Evolutionary conservation across 2,329 filamentous ascomycete genomes (phyloP).

Genomic region (Claviceps cyperi): DNA sequence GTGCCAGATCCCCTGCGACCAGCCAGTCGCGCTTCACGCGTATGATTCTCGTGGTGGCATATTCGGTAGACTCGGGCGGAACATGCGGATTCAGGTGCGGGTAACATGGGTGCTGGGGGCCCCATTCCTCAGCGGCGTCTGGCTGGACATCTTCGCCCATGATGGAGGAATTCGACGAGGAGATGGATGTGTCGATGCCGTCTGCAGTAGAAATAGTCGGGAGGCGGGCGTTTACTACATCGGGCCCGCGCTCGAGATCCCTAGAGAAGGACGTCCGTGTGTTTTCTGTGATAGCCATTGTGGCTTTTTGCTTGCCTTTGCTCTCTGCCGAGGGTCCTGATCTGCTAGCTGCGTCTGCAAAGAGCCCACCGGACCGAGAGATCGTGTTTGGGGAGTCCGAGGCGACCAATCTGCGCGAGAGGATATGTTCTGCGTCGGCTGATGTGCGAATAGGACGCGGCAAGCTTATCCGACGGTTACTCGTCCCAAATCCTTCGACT

Average conservation of each 20-base stretch:
- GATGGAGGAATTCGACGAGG: conserved; percentile 44
- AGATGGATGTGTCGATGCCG: conserved; percentile 39
- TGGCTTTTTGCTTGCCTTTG: conserved; percentile 37
- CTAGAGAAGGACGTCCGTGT: conserved; percentile 26
- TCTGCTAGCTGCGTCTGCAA: not conserved
- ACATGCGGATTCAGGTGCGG: conserved; percentile 91
- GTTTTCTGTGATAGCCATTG: conserved; percentile 29
- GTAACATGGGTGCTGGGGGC: conserved; percentile 84
- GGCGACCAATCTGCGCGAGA: conserved; percentile 13
- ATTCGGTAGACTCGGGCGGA: conserved; percentile 58
- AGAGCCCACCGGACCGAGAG: not conserved
- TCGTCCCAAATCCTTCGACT: conserved; percentile 30
- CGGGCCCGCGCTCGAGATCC: conserved; percentile 41
- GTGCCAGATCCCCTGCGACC: conserved; percentile 73
- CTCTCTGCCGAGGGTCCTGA: conserved; percentile 9
- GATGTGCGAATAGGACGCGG: conserved; percentile 39
- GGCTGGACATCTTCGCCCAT: conserved; percentile 50
- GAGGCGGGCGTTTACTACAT: conserved; percentile 26
- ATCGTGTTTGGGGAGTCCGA: not conserved
- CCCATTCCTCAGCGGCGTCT: conserved; percentile 70
- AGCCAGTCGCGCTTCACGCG: conserved; percentile 88
- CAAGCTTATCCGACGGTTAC: conserved; percentile 36
- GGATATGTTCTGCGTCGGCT: conserved; percentile 33
- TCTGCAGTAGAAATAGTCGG: conserved; percentile 36
- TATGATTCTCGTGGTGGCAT: conserved; percentile 72